Conservation (phyloP, 768 basidiomycete species). For the Hypsizygus marmoreus region DNA sequence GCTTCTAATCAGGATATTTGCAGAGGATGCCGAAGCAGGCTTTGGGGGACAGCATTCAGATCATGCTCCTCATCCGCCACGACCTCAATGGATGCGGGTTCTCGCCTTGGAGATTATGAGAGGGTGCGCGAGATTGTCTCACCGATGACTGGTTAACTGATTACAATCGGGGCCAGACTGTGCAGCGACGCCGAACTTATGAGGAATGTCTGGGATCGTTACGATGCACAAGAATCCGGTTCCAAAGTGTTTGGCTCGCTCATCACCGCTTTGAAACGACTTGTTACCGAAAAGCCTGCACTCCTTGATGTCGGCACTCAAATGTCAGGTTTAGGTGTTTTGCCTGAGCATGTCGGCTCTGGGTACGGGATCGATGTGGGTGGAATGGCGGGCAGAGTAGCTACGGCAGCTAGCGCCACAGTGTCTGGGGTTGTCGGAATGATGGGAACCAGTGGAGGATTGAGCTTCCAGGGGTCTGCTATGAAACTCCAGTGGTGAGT, state of each 20-base stretch:
- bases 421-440: slow-evolving; percentile 86
- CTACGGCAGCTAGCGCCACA: slow-evolving; percentile 79
- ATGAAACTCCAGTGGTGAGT: slow-evolving; percentile 93
- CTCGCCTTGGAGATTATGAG: slow-evolving; percentile 92
- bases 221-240: slow-evolving; percentile 62
- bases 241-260: slow-evolving; percentile 78
- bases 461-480: slow-evolving; percentile 71
- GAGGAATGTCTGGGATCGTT: slow-evolving; percentile 77
- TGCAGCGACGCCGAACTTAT: slow-evolving; percentile 82
- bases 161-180: slow-evolving; percentile 40
- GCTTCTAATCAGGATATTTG: slow-evolving; percentile 65
- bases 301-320: slow-evolving; percentile 78
- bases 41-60: slow-evolving; percentile 13
- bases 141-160: background rate
- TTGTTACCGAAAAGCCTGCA: slow-evolving; percentile 87
- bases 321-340: slow-evolving; percentile 79
- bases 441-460: slow-evolving; percentile 69
- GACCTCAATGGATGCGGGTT: slow-evolving; percentile 87
- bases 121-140: slow-evolving; percentile 48
- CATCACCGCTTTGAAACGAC: slow-evolving; percentile 79
- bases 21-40: slow-evolving; percentile 47
- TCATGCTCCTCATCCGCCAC: slow-evolving; percentile 36
- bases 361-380: slow-evolving; percentile 64
- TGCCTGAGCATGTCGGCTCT: slow-evolving; percentile 37
- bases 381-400: slow-evolving; percentile 80